Conservation (phyloP, 257 asterid species). For the Rehmannia glutinosa region DNA sequence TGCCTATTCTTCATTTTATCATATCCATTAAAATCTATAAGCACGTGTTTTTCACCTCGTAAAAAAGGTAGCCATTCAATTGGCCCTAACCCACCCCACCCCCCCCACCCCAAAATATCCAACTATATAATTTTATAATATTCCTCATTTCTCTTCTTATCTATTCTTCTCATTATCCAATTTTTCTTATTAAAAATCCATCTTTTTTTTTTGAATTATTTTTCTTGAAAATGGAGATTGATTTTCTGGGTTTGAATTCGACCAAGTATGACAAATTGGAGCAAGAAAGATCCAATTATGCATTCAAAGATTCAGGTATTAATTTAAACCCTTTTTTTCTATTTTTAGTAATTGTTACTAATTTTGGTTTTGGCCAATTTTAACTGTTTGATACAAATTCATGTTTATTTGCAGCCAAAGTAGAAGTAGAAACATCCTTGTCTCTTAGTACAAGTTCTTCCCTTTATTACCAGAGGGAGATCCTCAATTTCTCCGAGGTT, state of each 20-base stretch:
- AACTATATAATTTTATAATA: neutral
- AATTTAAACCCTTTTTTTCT: neutral
- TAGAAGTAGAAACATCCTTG: constrained; percentile 33
- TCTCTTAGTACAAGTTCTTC: constrained; percentile 33
- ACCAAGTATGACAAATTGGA: neutral
- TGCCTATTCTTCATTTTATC: constrained; percentile 2
- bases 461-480: neutral
- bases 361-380: neutral
- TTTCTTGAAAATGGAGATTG: constrained; percentile 41
- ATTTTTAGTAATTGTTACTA: neutral
- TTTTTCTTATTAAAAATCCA: neutral
- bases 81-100: neutral
- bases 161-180: neutral
- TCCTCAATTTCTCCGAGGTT: constrained; percentile 23
- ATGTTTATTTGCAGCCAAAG: constrained; percentile 12
- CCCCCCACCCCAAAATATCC: constrained; percentile 11
- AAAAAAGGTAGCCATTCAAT: constrained; percentile 30
- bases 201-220: neutral
- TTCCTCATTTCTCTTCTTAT: neutral
- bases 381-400: neutral
- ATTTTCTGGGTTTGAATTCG: constrained; percentile 39
- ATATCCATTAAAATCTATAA: constrained; percentile 12
- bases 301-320: constrained; percentile 22
- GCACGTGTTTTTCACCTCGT: constrained; percentile 42
- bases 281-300: neutral